phyloP scores from a whole-genome alignment of 768 basidiomycete genomes.

The Antrodiella citrinella region DNA sequence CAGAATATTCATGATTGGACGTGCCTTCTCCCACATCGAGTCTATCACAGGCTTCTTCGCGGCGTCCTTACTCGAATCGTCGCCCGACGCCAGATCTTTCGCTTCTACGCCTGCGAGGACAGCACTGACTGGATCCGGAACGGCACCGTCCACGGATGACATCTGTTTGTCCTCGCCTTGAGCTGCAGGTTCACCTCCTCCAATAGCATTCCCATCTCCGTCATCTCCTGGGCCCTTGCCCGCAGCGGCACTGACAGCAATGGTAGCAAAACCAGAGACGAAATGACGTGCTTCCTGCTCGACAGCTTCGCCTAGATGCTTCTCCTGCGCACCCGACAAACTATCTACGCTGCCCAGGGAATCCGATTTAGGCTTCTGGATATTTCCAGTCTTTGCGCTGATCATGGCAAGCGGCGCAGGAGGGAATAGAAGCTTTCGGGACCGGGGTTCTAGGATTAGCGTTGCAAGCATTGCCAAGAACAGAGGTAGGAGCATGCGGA shows the following conservation, averaged over 20 bases:
- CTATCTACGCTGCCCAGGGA: constrained; percentile 23
- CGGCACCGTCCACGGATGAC: constrained; percentile 8
- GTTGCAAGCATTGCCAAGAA: constrained; percentile 24
- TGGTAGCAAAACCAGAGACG: constrained; percentile 24
- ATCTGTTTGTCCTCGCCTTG: constrained; percentile 16
- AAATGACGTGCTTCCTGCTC: constrained; percentile 30
- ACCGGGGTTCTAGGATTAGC: constrained; percentile 30
- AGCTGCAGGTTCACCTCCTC: constrained; percentile 15
- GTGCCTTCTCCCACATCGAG: constrained; percentile 26
- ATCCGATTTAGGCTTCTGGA: constrained; percentile 28
- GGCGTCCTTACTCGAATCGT: constrained; percentile 22
- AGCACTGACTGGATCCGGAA: constrained; percentile 25
- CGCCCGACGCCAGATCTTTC: constrained; percentile 20
- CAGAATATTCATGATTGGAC: constrained; percentile 27
- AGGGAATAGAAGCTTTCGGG: constrained; percentile 28
- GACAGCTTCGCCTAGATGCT: constrained; percentile 30
- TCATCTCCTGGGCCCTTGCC: constrained; percentile 20
- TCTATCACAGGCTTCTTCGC: constrained; percentile 23
- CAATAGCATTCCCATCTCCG: constrained; percentile 13
- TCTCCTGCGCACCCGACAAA: constrained; percentile 27
- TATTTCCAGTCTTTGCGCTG: constrained; percentile 22
- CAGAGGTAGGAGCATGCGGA: constrained; percentile 27
- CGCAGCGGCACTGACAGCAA: constrained; percentile 24
- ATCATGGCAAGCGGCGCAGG: constrained; percentile 27
- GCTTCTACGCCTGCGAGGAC: constrained; percentile 20